Percentiles rank a stretch among this genome's conserved stretches.
These are phyloP conservation scores for Friedmanniomyces endolithicus DNA, from an alignment of 495 filamentous ascomycete species.

Conservation along the genomic window DNA sequence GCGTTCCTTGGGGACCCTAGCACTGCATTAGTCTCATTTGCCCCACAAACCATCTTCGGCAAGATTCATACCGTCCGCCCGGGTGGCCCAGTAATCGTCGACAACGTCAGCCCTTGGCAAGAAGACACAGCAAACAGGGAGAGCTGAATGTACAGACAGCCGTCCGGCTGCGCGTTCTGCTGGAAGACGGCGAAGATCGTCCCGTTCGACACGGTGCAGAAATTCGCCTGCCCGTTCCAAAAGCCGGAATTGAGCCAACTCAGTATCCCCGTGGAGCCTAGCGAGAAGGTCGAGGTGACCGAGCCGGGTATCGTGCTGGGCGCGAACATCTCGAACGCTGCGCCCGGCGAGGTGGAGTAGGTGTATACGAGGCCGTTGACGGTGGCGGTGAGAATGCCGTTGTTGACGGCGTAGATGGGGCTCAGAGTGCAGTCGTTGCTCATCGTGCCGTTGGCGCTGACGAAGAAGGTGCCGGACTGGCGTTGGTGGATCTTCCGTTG, in stretches of 20 bases:
- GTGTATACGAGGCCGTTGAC: slow-evolving; percentile 6
- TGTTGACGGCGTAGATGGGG: slow-evolving; percentile 10
- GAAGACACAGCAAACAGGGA: slow-evolving; percentile 5
- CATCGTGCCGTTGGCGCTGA: slow-evolving; percentile 7
- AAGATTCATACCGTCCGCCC: too few species aligned
- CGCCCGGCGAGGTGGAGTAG: slow-evolving; percentile 7
- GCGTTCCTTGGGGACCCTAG: too few species aligned
- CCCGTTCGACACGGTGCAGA: slow-evolving; percentile 11
- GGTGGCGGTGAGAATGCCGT: slow-evolving; percentile 9
- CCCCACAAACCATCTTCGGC: too few species aligned
- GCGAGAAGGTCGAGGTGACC: slow-evolving; percentile 10
- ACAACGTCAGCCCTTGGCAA: slow-evolving; percentile 4
- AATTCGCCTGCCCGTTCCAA: slow-evolving; percentile 10
- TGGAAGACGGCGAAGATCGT: slow-evolving; percentile 13
- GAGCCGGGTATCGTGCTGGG: slow-evolving; percentile 9
- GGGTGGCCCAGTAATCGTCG: slow-evolving; percentile 7
- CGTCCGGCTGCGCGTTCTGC: slow-evolving; percentile 10
- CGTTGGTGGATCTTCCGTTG: slow-evolving; percentile 1
- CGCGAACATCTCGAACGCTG: slow-evolving; percentile 3
- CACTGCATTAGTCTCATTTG: too few species aligned
- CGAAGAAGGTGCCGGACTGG: slow-evolving; percentile 3
- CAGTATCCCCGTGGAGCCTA: background rate
- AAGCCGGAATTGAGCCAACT: slow-evolving; percentile 11
- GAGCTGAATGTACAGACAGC: slow-evolving; percentile 8
- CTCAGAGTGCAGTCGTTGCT: slow-evolving; percentile 11